Base-by-base conservation (phyloP, 352 stramenopile species). In the Globisporangium uncinulatum region DNA sequence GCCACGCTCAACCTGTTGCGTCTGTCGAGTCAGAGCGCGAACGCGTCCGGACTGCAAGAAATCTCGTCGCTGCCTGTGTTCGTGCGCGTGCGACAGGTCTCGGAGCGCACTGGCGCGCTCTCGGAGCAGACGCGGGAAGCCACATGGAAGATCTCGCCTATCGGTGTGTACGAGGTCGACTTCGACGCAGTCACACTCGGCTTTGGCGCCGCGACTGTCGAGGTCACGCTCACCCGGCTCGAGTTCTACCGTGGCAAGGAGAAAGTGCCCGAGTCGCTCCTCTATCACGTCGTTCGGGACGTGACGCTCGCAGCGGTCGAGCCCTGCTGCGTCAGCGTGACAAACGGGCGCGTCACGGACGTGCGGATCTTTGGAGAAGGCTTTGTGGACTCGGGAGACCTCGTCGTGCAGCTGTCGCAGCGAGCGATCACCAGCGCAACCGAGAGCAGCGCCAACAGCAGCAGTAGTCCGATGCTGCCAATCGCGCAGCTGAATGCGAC, bases 311-410 rank as follows among this genome's bases (percentile, higher is more conserved):
- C 59, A 20, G 66, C 51, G 0, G 24, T 87, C 29, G 77, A 90
- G n/a, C 80, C 80, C 1, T 72, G 61, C 42, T 86, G 73, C 36
- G 59, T 90, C 41, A 74, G 74, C 29, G 77, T 88, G 8, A 86
- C 75, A 6, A 83, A 69, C 43, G 74, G 76, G n/a, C 70, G 61
- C 4, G 67, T 68, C 29, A 85, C 72, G 3, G 77, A 88, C n/a
- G 54, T 88, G 21, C 74, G 66, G 1, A 21, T 90, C 17, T 20
- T 79, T 20, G 80, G 80, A 0, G 65, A 86, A 19, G 74, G 74
- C 9, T 88, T 88, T 24, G 70, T 82, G 19, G 77, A 88, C 49
- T 79, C 80, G 0, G 78, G 78, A 2, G 80, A 90, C 42, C 62
- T 90, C 19, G 70, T 86, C 2, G 75, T 90, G 6, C 58, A 59